These are phyloP conservation scores for Celoporthe dispersa DNA, from an alignment of 2,329 filamentous ascomycete genomes.

Conservation along the genomic window DNA sequence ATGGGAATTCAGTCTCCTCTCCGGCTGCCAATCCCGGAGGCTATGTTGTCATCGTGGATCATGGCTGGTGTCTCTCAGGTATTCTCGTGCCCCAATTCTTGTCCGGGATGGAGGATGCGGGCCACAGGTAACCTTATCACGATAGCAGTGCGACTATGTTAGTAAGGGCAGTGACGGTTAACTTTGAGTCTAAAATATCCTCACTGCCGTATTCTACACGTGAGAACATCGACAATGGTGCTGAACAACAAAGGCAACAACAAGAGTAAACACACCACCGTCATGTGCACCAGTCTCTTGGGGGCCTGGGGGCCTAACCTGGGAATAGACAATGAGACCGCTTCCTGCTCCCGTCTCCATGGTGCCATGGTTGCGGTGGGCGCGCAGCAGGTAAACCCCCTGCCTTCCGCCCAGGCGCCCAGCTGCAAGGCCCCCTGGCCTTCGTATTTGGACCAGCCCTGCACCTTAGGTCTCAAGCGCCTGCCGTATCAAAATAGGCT, in stretches of 20 bases:
- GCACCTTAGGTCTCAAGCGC: conserved; percentile 28
- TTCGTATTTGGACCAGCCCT: conserved; percentile 27
- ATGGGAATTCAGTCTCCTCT: not conserved
- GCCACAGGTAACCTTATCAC: not conserved
- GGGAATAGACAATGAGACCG: not conserved
- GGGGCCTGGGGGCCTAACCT: not conserved
- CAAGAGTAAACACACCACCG: conserved; percentile 1
- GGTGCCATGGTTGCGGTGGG: not conserved
- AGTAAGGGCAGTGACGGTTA: not conserved
- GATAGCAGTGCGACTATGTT: not conserved
- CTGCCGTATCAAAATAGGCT: conserved; percentile 31
- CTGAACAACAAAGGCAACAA: not conserved
- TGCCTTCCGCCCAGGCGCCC: not conserved
- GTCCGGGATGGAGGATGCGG: not conserved
- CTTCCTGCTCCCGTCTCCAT: conserved; percentile 5
- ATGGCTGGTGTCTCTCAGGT: not conserved
- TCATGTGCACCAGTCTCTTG: not conserved
- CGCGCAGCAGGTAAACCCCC: not conserved
- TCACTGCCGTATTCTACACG: not conserved
- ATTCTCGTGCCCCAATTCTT: not conserved
- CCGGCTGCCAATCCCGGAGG: conserved; percentile 9
- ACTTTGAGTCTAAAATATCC: not conserved
- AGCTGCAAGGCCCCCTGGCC: conserved; percentile 26
- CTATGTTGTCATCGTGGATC: conserved; percentile 17
- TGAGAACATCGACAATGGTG: not conserved